Base-by-base conservation (phyloP, 148 eudicot species). In the Heliosperma pusillum region DNA sequence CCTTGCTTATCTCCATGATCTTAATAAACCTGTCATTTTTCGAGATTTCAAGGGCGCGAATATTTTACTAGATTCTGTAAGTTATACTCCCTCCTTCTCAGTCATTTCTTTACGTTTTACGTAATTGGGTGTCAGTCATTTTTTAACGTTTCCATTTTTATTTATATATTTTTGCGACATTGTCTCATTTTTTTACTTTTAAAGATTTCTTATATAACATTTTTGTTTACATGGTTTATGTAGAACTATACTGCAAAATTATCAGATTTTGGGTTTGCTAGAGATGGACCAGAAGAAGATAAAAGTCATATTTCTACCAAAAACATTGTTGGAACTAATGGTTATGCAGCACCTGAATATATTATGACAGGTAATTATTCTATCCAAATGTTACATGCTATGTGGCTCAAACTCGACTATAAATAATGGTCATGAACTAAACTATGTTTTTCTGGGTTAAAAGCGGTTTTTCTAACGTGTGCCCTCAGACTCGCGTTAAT, bases 11-110 rank as follows among this genome's bases (percentile, higher is more conserved):
- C 97, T 91, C 65, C 97, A 91, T 76, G 89, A 86, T 47, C 86
- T 86, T 53, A 85, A 84, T 66, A 87, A 85, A 69, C 89, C 97
- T 0, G 90, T 91, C 26, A 91, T 91, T 12, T 88, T 81, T 52
- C 62, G 97, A 17, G 97, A 91, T 81, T 88, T 91, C 66, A 91
- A 93, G 82, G 84, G 91, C 57, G 93, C 96, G 0, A 93, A 93
- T 74, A 83, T 93, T 66, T 76, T 93, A 15, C 72, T 93, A 67
- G 90, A 81, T 71, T 65, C 93, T 26, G 97, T 92, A 92, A 91
- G 86, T 13, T 50, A 8, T 2, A 36, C 42, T 36, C 90, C 96
- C 91, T 59, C 10, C 9, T 33, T 33, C 36, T 80, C n/a, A n/a
- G n/a, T n/a, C n/a, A n/a, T n/a, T n/a, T n/a, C 36, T 33, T 33